Evolutionary conservation across 176 grass and related monocot genomes (phyloP).

Genomic region (Phoenix roebelenii): DNA sequence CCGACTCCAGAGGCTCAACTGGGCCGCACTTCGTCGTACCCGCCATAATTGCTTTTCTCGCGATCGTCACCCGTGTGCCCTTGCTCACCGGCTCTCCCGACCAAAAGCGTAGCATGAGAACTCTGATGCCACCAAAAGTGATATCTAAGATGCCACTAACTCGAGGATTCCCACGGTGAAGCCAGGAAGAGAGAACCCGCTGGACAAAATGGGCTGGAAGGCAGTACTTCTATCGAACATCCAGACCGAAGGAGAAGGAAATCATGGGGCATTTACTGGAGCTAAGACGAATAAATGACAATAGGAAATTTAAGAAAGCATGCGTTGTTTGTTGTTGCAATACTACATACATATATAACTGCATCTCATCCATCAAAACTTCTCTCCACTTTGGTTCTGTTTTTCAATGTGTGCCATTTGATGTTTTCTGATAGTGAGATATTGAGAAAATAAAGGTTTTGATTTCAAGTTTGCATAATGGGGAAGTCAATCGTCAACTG

Average conservation of each 20-base stretch:
- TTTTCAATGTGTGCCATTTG: too few relatives aligned
- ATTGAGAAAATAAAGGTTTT: too few relatives aligned
- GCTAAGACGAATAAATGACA: background rate
- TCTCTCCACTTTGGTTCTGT: too few relatives aligned
- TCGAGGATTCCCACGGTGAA: conserved; percentile 40
- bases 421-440: too few relatives aligned
- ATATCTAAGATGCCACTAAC: too few relatives aligned
- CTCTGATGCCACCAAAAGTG: conserved; percentile 4
- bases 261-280: background rate
- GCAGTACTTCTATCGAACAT: background rate
- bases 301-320: too few relatives aligned
- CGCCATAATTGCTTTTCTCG: conserved; percentile 59
- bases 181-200: conserved; percentile 2
- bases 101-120: conserved; percentile 21
- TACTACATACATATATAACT: too few relatives aligned
- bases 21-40: conserved; percentile 58
- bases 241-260: background rate
- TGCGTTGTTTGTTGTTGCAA: too few relatives aligned
- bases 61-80: conserved; percentile 39
- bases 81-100: conserved; percentile 38
- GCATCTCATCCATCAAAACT: too few relatives aligned
- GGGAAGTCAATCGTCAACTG: conserved; percentile 51
- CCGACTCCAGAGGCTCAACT: conserved; percentile 54
- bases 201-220: conserved; percentile 13
- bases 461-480: background rate